Evolutionary conservation across 2,329 filamentous ascomycete species (phyloP).

Genomic region (Scolecobasidium constrictum): DNA sequence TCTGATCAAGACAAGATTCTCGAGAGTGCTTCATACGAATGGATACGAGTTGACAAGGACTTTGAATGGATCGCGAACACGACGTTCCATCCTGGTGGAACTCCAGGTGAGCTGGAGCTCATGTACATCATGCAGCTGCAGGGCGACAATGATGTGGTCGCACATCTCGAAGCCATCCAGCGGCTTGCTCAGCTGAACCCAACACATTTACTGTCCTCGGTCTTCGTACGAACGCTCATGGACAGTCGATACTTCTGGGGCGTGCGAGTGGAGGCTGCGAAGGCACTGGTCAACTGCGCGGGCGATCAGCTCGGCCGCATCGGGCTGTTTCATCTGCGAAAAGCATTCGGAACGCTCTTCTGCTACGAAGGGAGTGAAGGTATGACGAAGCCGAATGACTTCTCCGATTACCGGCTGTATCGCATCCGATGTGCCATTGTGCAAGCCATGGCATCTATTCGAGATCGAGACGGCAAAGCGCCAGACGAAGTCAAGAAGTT

Average conservation of each 20-base stretch:
- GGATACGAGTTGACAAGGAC: constrained; percentile 96
- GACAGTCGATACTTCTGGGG: constrained; percentile 90
- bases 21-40: constrained; percentile 95
- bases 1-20: constrained; percentile 80
- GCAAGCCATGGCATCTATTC: constrained; percentile 65
- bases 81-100: constrained; percentile 52
- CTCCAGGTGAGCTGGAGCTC: constrained; percentile 55
- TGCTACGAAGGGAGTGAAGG: constrained; percentile 61
- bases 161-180: constrained; percentile 63
- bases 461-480: constrained; percentile 64
- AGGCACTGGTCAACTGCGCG: constrained; percentile 67
- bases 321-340: constrained; percentile 73
- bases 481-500: constrained; percentile 72
- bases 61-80: constrained; percentile 95
- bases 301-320: constrained; percentile 61
- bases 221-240: constrained; percentile 80
- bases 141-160: constrained; percentile 92
- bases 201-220: constrained; percentile 76
- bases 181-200: constrained; percentile 57
- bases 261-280: constrained; percentile 75
- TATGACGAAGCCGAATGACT: constrained; percentile 84
- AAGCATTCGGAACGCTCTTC: constrained; percentile 78
- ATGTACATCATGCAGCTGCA: constrained; percentile 98
- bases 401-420: constrained; percentile 76
- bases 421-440: constrained; percentile 76